Evolutionary conservation across 2,329 filamentous ascomycete genomes (phyloP).

Genomic region (Neurospora sp.): DNA sequence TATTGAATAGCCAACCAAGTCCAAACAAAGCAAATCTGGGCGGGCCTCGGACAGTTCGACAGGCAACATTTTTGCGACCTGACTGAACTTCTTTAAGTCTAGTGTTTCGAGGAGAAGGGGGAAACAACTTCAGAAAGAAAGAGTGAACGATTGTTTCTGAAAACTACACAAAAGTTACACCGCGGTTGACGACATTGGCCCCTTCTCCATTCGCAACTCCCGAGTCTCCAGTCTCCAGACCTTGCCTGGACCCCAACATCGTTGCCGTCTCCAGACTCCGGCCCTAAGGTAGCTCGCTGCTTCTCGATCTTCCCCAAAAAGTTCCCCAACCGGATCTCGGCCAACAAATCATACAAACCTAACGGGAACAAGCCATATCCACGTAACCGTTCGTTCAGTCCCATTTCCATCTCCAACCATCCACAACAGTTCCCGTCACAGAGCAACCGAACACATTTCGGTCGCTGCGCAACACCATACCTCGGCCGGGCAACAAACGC

Average conservation of each 20-base stretch:
- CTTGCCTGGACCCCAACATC: not conserved
- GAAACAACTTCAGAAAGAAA: not conserved
- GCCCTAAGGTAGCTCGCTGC: not conserved
- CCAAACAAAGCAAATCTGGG: not conserved
- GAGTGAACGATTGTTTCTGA: not conserved
- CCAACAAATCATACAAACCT: not conserved
- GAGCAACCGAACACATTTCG: not conserved
- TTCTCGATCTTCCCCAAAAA: conserved; percentile 1
- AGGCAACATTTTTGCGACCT: not conserved
- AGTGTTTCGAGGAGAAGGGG: not conserved
- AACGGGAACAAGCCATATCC: not conserved
- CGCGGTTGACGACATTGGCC: not conserved
- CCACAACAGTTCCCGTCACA: not conserved
- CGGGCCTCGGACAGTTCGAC: not conserved
- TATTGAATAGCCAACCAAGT: not conserved
- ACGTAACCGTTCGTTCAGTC: not conserved
- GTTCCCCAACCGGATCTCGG: not conserved
- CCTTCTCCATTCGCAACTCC: not conserved
- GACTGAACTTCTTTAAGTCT: not conserved
- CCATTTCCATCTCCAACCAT: not conserved
- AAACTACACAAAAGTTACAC: not conserved
- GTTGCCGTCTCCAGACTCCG: not conserved
- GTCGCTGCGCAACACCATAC: not conserved
- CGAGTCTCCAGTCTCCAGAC: not conserved
- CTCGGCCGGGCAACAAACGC: not conserved